phyloP scores from a whole-genome alignment of 2,329 filamentous ascomycete species.

The Cercospora zeina region DNA sequence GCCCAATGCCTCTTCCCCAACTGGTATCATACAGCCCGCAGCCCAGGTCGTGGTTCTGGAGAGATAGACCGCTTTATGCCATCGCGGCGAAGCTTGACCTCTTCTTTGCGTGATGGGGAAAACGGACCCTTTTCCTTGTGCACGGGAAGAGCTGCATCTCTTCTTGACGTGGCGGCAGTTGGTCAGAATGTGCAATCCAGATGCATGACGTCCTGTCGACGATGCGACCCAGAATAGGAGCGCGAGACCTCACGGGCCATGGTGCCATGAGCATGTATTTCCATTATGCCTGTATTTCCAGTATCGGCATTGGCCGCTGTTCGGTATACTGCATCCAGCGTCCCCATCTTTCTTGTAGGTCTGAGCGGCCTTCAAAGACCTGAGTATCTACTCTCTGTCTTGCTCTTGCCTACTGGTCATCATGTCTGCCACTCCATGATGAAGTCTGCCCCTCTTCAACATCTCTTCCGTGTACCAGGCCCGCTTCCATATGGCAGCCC shows the following conservation, averaged over 20 bases:
- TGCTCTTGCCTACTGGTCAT: background rate
- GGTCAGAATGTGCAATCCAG: background rate
- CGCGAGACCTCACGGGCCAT: background rate
- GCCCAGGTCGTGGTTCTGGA: background rate
- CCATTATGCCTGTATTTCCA: background rate
- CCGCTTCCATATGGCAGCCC: too few relatives aligned
- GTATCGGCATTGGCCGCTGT: background rate
- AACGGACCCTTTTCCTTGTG: background rate
- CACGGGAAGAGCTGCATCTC: background rate
- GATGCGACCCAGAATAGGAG: too few relatives aligned
- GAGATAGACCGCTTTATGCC: background rate
- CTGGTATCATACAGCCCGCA: too few relatives aligned
- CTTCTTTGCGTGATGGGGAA: background rate
- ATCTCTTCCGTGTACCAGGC: too few relatives aligned
- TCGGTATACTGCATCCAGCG: background rate
- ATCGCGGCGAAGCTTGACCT: background rate
- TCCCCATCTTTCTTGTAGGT: background rate
- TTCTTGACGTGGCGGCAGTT: background rate
- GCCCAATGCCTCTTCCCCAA: slow-evolving; percentile 11
- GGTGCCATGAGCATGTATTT: background rate
- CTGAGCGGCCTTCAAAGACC: background rate
- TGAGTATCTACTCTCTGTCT: background rate
- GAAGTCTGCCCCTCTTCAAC: background rate
- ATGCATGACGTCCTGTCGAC: background rate
- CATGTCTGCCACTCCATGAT: background rate